Evolutionary conservation across 805 yeast species (phyloP).

Genomic region (Pichia nakasei): DNA sequence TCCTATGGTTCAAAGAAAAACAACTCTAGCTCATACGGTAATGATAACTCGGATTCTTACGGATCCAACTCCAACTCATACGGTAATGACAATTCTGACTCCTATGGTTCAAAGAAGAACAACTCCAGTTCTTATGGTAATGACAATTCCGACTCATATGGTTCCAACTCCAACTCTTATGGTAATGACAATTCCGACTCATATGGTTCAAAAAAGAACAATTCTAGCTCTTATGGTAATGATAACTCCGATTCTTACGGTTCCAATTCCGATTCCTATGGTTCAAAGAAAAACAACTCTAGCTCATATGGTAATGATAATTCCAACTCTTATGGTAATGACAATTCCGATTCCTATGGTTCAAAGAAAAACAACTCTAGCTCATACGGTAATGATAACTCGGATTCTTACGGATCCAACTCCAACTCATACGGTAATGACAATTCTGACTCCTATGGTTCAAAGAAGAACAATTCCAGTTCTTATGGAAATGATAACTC

Average conservation of each 20-base stretch:
- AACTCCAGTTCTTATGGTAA: slow-evolving; percentile 17
- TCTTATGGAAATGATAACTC: slow-evolving; percentile 16
- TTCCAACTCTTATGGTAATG: slow-evolving; percentile 19
- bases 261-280: slow-evolving; percentile 10
- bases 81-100: slow-evolving; percentile 16
- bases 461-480: slow-evolving; percentile 12
- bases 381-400: slow-evolving; percentile 25
- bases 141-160: slow-evolving; percentile 20
- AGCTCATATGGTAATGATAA: slow-evolving; percentile 9
- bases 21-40: slow-evolving; percentile 27
- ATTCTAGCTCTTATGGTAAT: background rate
- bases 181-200: background rate
- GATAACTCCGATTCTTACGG: slow-evolving; percentile 24
- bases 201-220: background rate
- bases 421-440: slow-evolving; percentile 14
- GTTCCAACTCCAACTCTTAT: background rate
- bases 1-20: slow-evolving; percentile 22
- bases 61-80: slow-evolving; percentile 12
- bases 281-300: background rate
- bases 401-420: slow-evolving; percentile 25
- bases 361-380: slow-evolving; percentile 14
- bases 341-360: slow-evolving; percentile 25
- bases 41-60: slow-evolving; percentile 25
- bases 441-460: slow-evolving; percentile 13
- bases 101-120: slow-evolving; percentile 8